phyloP scores from a whole-genome alignment of 2,329 filamentous ascomycete species.

The Lojkania enalia region DNA sequence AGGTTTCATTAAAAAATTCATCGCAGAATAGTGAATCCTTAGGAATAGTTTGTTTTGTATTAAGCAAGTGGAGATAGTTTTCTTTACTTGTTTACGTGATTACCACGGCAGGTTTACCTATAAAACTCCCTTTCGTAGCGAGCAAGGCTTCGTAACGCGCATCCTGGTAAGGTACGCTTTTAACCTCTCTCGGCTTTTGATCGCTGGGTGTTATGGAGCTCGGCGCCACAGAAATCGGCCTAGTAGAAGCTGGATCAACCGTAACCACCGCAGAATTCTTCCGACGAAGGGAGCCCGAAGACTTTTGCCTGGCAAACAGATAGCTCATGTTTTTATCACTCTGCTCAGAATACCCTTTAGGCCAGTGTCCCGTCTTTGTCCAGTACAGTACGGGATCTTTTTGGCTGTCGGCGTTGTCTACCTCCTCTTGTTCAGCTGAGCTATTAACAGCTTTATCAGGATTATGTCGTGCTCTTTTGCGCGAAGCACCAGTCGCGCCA shows the following conservation, averaged over 20 bases:
- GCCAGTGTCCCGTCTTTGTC: conserved; percentile 5
- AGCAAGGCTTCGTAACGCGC: conserved; percentile 44
- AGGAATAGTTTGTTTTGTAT: conserved; percentile 33
- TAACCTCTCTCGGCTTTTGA: conserved; percentile 16
- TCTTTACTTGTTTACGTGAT: background rate
- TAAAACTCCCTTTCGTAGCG: conserved; percentile 47
- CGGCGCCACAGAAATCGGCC: conserved; percentile 1
- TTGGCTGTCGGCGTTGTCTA: background rate
- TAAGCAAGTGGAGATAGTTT: conserved; percentile 1
- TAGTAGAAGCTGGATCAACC: conserved; percentile 3
- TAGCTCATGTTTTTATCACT: conserved; percentile 5
- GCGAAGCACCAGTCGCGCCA: background rate
- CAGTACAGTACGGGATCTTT: conserved; percentile 4
- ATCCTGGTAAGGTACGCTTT: conserved; percentile 27
- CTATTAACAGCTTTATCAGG: background rate
- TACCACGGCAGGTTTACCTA: conserved; percentile 27
- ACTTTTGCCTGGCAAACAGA: conserved; percentile 9
- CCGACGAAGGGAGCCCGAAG: conserved; percentile 4
- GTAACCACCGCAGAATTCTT: background rate
- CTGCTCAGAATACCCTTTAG: conserved; percentile 4
- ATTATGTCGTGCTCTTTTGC: background rate
- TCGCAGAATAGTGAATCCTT: conserved; percentile 44
- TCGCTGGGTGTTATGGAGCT: conserved; percentile 7
- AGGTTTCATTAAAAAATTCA: conserved; percentile 43
- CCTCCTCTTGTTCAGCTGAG: conserved; percentile 2